Conservation (phyloP, 305 asterid species). For the Rubia balearica region DNA sequence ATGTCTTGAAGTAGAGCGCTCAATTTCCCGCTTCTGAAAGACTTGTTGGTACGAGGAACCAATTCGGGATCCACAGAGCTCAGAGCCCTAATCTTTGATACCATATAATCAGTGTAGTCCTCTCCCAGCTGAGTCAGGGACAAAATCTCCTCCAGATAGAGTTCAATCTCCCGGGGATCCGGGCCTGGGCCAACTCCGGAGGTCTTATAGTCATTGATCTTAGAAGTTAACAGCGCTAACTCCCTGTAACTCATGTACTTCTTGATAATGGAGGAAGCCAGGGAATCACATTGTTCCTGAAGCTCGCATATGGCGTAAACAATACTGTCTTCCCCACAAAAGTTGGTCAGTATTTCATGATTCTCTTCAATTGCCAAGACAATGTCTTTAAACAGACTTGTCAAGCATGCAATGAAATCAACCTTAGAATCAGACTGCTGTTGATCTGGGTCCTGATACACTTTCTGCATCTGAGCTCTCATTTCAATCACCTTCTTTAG, state of each 20-base stretch:
- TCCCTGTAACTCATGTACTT: slow-evolving; percentile 74
- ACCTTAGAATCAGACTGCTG: slow-evolving; percentile 20
- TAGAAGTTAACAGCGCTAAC: slow-evolving; percentile 59
- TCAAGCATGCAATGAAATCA: slow-evolving; percentile 59
- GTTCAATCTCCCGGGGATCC: slow-evolving; percentile 81
- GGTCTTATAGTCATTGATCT: slow-evolving; percentile 29
- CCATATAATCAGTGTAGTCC: slow-evolving; percentile 85
- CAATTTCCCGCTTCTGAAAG: slow-evolving; percentile 86
- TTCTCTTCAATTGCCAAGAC: slow-evolving; percentile 86
- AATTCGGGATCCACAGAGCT: slow-evolving; percentile 77
- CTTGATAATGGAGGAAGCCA: slow-evolving; percentile 67
- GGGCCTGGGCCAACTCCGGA: slow-evolving; percentile 75
- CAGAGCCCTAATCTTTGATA: slow-evolving; percentile 66
- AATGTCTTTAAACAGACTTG: slow-evolving; percentile 79
- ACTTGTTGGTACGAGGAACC: slow-evolving; percentile 75
- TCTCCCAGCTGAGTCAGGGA: slow-evolving; percentile 76
- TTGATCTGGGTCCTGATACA: slow-evolving; percentile 3
- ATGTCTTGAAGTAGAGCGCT: slow-evolving; percentile 73
- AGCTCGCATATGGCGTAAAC: slow-evolving; percentile 87
- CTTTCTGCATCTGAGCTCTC: slow-evolving; percentile 61
- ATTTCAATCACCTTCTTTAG: slow-evolving; percentile 62
- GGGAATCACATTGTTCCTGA: slow-evolving; percentile 86
- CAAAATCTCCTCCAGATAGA: slow-evolving; percentile 81
- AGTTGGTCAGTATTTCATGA: slow-evolving; percentile 54
- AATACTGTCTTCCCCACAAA: slow-evolving; percentile 89